Evolutionary conservation across 257 asterid genomes (phyloP).

Genomic region (Nicotiana knightiana): DNA sequence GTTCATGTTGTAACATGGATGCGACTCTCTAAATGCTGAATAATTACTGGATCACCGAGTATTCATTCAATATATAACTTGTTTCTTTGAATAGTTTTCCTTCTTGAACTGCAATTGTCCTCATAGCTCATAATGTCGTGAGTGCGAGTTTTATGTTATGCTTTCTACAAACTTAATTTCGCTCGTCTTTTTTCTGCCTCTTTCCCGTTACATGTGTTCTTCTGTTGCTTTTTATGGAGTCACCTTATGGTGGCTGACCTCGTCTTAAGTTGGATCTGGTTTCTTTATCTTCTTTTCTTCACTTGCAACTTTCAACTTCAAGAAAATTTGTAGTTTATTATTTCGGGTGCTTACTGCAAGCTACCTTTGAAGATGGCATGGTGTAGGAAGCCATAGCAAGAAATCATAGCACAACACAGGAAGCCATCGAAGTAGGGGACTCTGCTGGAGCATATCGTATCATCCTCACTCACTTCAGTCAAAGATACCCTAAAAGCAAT

Average conservation of each 20-base stretch:
- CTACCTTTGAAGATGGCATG: slow-evolving; percentile 87
- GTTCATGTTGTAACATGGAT: not conserved
- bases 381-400: slow-evolving; percentile 71
- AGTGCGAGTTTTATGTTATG: not conserved
- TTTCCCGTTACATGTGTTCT: not conserved
- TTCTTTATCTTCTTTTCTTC: not conserved
- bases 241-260: not conserved
- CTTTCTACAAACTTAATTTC: not conserved
- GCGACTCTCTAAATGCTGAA: not conserved
- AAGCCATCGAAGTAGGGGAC: slow-evolving; percentile 78
- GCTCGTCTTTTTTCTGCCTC: not conserved
- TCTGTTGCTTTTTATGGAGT: not conserved
- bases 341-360: slow-evolving; percentile 33
- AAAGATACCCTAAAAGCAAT: slow-evolving; percentile 72
- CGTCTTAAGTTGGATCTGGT: not conserved
- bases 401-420: slow-evolving; percentile 89
- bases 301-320: not conserved
- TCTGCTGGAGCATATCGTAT: slow-evolving; percentile 74
- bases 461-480: slow-evolving; percentile 93
- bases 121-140: not conserved
- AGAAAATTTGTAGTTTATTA: not conserved
- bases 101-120: not conserved
- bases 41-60: not conserved
- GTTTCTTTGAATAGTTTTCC: not conserved
- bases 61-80: not conserved